A percentile compares a stretch with the other conserved stretches of the same genome.
Conservation (phyloP, 768 basidiomycete species). For the Lentinula guzmanii region DNA sequence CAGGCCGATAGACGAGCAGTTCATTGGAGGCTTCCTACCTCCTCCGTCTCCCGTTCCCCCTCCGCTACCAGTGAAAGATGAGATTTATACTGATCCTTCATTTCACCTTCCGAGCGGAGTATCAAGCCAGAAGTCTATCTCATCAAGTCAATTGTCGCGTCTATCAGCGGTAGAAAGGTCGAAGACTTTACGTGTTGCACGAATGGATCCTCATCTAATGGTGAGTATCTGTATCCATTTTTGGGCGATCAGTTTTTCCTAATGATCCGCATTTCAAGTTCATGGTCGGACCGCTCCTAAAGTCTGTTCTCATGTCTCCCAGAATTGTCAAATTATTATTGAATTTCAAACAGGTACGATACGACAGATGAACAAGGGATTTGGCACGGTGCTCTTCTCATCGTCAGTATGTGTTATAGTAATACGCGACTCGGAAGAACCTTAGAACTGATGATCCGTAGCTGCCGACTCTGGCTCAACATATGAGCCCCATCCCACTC, state of each 20-base stretch:
- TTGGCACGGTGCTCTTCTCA: constrained; percentile 85
- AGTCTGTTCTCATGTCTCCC: constrained; percentile 21
- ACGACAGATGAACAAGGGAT: constrained; percentile 72
- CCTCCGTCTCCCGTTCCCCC: constrained; percentile 40
- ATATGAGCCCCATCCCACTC: constrained; percentile 67
- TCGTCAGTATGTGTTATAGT: constrained; percentile 64
- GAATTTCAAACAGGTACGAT: constrained; percentile 55
- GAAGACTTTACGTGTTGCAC: constrained; percentile 45
- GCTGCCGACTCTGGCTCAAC: constrained; percentile 75
- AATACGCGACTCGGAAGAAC: not conserved
- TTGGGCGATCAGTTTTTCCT: not conserved
- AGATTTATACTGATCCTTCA: constrained; percentile 15
- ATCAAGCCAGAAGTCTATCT: constrained; percentile 23
- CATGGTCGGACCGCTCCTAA: constrained; percentile 86
- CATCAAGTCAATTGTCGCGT: constrained; percentile 35
- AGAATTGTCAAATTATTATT: not conserved
- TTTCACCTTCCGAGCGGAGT: constrained; percentile 12
- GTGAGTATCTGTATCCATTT: constrained; percentile 19
- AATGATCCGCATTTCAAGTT: constrained; percentile 34
- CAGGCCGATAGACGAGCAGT: constrained; percentile 54
- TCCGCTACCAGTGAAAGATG: constrained; percentile 43
- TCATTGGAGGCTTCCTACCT: constrained; percentile 51
- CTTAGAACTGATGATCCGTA: constrained; percentile 17
- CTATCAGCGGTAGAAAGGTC: constrained; percentile 64
- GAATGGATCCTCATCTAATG: constrained; percentile 80